phyloP scores from a whole-genome alignment of 768 basidiomycete species.

The Vishniacozyma victoriae region DNA sequence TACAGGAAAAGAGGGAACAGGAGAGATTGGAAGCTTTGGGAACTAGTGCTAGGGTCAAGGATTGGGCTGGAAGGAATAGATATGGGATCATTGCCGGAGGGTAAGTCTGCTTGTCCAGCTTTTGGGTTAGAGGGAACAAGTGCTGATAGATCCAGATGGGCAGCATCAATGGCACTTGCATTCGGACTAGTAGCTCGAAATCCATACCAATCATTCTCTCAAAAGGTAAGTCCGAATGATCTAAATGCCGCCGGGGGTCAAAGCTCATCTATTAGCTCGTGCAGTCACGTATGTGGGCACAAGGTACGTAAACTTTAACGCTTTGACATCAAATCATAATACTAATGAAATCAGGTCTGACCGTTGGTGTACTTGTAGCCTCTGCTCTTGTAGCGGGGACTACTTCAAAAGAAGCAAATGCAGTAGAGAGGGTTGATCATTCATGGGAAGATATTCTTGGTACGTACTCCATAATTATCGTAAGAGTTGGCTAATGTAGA shows the following conservation, averaged over 20 bases:
- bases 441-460: conserved; percentile 43
- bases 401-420: not conserved
- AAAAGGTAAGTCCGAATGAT: conserved; percentile 29
- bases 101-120: conserved; percentile 22
- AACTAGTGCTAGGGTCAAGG: conserved; percentile 23
- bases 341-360: conserved; percentile 20
- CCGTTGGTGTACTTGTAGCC: conserved; percentile 36
- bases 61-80: conserved; percentile 40
- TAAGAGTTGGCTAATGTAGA: not conserved
- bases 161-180: conserved; percentile 35
- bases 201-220: conserved; percentile 35
- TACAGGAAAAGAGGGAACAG: conserved; percentile 16
- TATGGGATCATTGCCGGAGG: conserved; percentile 38
- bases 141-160: conserved; percentile 26
- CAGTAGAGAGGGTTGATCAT: conserved; percentile 26
- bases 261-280: conserved; percentile 29
- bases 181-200: conserved; percentile 37
- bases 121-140: not conserved
- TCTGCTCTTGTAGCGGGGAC: conserved; percentile 35
- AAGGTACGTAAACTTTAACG: conserved; percentile 23
- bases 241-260: not conserved
- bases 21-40: conserved; percentile 31
- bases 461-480: conserved; percentile 12
- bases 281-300: conserved; percentile 47
- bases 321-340: too few species aligned